Conservation (phyloP, 192 early-diverging fungal species). For the Coemansia furcata region DNA sequence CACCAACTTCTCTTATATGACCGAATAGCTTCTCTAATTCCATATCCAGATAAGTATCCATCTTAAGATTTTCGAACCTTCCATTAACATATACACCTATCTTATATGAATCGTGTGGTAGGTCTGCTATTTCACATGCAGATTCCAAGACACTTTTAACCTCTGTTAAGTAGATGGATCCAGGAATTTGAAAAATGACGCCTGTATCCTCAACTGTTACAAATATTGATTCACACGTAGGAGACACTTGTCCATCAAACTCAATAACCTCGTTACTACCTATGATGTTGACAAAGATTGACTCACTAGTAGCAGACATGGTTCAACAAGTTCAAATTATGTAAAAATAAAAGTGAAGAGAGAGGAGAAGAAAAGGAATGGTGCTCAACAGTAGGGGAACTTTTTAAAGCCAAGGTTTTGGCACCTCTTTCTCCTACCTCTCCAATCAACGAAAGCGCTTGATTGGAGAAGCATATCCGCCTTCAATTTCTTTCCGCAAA, state of each 20-base stretch:
- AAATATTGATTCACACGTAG: too few relatives aligned
- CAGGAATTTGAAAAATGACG: too few relatives aligned
- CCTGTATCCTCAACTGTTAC: too few relatives aligned
- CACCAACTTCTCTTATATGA: too few relatives aligned
- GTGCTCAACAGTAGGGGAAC: background rate
- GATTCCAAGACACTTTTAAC: background rate
- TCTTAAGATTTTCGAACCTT: background rate
- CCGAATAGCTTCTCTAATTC: background rate
- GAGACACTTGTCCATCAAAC: too few relatives aligned
- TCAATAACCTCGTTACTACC: too few relatives aligned
- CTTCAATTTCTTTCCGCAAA: too few relatives aligned
- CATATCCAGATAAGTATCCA: background rate
- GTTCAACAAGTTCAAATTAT: too few relatives aligned
- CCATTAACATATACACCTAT: background rate
- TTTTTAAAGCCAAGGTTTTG: background rate
- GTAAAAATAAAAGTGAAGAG: background rate
- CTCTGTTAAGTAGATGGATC: background rate
- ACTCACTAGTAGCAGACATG: too few relatives aligned
- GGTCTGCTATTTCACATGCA: background rate
- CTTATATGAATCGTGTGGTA: background rate
- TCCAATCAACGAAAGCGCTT: background rate
- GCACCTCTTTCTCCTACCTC: background rate
- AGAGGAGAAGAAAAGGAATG: background rate
- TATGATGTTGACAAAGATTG: too few relatives aligned
- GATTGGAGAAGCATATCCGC: background rate